A percentile compares a stretch with the other conserved stretches of the same genome.
Conservation (phyloP, 495 filamentous ascomycete genomes). For the Haplographium delicatum region DNA sequence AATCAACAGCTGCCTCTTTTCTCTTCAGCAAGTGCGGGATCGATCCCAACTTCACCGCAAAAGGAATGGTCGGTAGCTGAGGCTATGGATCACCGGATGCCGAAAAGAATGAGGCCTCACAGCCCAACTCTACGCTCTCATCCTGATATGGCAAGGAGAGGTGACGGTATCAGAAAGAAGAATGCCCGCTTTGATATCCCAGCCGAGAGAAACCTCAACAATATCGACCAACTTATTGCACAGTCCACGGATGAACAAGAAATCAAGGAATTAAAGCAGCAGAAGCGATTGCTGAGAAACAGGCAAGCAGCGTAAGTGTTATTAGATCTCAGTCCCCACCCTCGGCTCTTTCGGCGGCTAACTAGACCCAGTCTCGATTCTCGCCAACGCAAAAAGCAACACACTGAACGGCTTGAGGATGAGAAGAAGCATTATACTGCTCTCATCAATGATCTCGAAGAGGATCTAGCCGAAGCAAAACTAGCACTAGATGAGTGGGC, state of each 20-base stretch:
- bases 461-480: constrained; percentile 64
- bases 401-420: constrained; percentile 94
- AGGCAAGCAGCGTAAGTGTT: constrained; percentile 81
- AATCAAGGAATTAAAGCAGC: constrained; percentile 97
- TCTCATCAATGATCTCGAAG: constrained; percentile 71
- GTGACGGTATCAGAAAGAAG: constrained; percentile 96
- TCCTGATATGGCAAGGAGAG: constrained; percentile 70
- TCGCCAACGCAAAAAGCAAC: constrained; percentile 96
- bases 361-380: constrained; percentile 71
- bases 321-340: too few species aligned
- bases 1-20: constrained; percentile 44
- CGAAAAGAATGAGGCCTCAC: constrained; percentile 62
- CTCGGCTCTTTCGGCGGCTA: too few species aligned
- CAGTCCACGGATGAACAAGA: constrained; percentile 86
- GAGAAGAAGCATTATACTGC: constrained; percentile 88
- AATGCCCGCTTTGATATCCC: constrained; percentile 98
- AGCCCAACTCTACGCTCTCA: constrained; percentile 74
- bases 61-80: constrained; percentile 49
- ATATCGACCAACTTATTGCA: constrained; percentile 90
- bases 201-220: constrained; percentile 83
- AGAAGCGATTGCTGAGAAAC: constrained; percentile 92
- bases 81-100: constrained; percentile 54
- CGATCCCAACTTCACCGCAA: constrained; percentile 47
- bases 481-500: constrained; percentile 63
- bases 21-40: constrained; percentile 38